These are phyloP conservation scores for Tanozyma kutaoensis DNA, from an alignment of 805 yeast species.

Conservation along the genomic window DNA sequence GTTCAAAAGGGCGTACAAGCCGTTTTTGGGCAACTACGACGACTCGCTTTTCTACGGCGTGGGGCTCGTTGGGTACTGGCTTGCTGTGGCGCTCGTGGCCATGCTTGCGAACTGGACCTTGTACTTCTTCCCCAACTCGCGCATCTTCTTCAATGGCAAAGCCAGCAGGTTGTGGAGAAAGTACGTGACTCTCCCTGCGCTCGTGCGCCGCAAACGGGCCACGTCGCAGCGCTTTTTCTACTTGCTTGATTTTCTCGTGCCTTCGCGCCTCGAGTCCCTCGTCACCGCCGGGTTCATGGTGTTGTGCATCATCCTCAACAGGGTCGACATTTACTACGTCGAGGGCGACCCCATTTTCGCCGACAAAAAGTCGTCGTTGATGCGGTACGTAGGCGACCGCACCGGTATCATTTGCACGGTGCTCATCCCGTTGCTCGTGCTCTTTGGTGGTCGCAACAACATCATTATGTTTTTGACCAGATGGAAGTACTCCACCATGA, in stretches of 20 bases:
- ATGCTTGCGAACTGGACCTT: slow-evolving; percentile 21
- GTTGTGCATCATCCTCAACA: slow-evolving; percentile 3
- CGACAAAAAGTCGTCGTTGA: slow-evolving; percentile 17
- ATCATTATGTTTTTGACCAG: slow-evolving; percentile 7
- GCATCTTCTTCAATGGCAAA: slow-evolving; percentile 11
- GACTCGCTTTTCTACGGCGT: slow-evolving; percentile 8
- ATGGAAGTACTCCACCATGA: slow-evolving; percentile 6
- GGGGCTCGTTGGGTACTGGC: slow-evolving; percentile 18
- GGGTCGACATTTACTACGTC: slow-evolving; percentile 1
- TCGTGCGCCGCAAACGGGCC: slow-evolving; percentile 14
- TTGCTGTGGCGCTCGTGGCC: slow-evolving; percentile 10
- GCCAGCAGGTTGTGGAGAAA: slow-evolving; percentile 18
- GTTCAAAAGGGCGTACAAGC: slow-evolving; percentile 1
- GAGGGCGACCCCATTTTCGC: slow-evolving; percentile 23
- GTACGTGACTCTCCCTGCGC: slow-evolving; percentile 26
- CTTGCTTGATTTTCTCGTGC: background rate
- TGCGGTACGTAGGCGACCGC: slow-evolving; percentile 19
- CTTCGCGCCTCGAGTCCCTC: background rate
- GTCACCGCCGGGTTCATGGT: slow-evolving; percentile 5
- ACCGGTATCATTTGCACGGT: slow-evolving; percentile 4
- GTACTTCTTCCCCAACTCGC: slow-evolving; percentile 10
- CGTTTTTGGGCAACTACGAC: slow-evolving; percentile 3
- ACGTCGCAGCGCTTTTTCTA: slow-evolving; percentile 8
- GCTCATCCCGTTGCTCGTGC: slow-evolving; percentile 5
- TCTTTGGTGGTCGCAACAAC: slow-evolving; percentile 8